phyloP scores from a whole-genome alignment of 371 early-diverging fungal genomes.

The Circinella umbellata region DNA sequence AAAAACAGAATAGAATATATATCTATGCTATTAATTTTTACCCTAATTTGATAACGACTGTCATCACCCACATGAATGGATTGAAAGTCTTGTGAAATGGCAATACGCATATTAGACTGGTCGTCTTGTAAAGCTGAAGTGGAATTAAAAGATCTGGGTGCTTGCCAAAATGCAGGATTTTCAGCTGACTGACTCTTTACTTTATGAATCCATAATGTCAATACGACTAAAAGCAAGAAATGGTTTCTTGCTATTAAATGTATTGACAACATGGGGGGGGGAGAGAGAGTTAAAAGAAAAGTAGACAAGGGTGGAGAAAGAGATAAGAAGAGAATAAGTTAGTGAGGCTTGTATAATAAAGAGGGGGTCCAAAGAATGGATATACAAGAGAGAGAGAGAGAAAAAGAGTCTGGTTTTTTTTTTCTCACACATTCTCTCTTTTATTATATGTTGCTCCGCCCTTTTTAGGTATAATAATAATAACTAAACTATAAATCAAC shows the following conservation, averaged over 20 bases:
- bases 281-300: background rate
- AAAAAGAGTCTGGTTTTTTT: no score
- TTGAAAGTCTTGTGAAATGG: constrained; percentile 36
- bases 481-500: no score
- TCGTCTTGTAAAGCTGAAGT: constrained; percentile 24
- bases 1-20: background rate
- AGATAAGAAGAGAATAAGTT: no score
- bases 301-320: background rate
- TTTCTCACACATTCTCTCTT: no score
- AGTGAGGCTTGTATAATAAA: no score
- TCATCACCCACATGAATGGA: constrained; percentile 34
- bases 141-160: constrained; percentile 21
- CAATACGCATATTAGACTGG: background rate
- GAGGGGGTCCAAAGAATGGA: no score
- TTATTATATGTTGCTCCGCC: no score
- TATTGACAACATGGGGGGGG: background rate
- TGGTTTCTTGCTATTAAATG: background rate
- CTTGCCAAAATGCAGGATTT: constrained; percentile 23
- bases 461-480: no score
- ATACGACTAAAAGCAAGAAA: background rate
- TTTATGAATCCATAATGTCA: background rate
- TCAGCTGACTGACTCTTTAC: background rate
- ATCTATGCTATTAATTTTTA: background rate
- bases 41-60: background rate
- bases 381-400: no score